Base-by-base conservation (phyloP, 148 eudicot species). In the Hydrangea macrophylla region DNA sequence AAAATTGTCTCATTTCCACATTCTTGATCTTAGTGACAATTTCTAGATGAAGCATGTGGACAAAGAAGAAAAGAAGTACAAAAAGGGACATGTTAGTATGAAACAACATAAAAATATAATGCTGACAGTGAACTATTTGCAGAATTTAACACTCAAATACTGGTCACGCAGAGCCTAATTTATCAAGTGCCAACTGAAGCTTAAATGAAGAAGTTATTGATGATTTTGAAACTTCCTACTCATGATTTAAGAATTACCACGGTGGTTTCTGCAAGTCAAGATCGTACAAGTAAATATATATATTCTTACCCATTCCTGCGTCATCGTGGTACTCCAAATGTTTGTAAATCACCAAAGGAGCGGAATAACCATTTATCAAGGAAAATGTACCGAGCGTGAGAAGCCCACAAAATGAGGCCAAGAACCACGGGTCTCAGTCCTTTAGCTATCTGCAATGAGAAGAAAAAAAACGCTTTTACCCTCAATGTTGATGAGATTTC, bases 351-450 rank as follows among this genome's bases (percentile, higher is more conserved):
- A 88, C 97, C 24, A 90, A 37, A 26, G 98, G 97, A 74, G 98
- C 98, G 15, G 92, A 85, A 81, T 94, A 94, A 45, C 97, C 98
- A 82, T 94, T 73, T 57, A 90, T 90, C 72, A 94, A 60, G 45
- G 98, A 94, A 78, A 94, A 94, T 10, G 97, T 83, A n/a, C 32
- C 98, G 88, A 61, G 98, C 75, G 79, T 94, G 96, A 40, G 98
- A 94, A 63, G 75, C 50, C 55, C 89, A 83, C 59, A 94, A 76
- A 80, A 94, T 84, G 69, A 90, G 64, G 68, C 92, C 95, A 73
- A 94, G 89, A 78, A 80, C 60, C 77, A 88, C 12, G 56, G 97
- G 97, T 75, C 98, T 80, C 60, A 83, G 44, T 69, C 17, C 60
- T 80, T 94, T 88, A 42, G 89, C 90, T 20, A 75, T 72, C 98